Conservation (phyloP, 1,139 yeast species). For the Yamadazyma diddensiae region DNA sequence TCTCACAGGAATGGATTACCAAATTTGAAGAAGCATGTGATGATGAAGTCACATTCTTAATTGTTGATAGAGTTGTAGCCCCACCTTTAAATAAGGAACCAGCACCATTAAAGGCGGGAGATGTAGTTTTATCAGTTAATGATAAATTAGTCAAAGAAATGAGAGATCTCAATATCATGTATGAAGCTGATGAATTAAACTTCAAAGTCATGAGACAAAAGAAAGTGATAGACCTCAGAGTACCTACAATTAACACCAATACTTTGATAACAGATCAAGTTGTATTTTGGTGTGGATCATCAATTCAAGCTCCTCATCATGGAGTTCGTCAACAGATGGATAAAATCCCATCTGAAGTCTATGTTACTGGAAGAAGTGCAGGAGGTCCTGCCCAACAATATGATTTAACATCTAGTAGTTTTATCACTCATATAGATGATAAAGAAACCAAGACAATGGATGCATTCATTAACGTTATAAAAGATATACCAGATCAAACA, state of each 20-base stretch:
- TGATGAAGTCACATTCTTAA: slow-evolving; percentile 70
- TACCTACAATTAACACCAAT: slow-evolving; percentile 60
- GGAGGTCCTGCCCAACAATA: slow-evolving; percentile 89
- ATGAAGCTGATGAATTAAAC: slow-evolving; percentile 40
- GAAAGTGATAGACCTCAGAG: slow-evolving; percentile 49
- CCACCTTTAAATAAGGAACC: slow-evolving; percentile 27
- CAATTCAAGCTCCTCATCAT: slow-evolving; percentile 54
- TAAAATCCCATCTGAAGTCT: slow-evolving; percentile 77
- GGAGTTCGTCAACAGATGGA: slow-evolving; percentile 65
- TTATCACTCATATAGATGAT: slow-evolving; percentile 87
- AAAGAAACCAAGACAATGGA: slow-evolving; percentile 66
- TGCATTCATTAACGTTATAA: slow-evolving; percentile 61
- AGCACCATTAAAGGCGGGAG: slow-evolving; percentile 54
- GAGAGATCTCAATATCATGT: slow-evolving; percentile 62
- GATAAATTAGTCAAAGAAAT: slow-evolving; percentile 61
- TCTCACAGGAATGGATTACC: slow-evolving; percentile 77
- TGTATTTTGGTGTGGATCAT: slow-evolving; percentile 79
- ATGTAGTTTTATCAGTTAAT: slow-evolving; percentile 69
- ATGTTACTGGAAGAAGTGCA: slow-evolving; percentile 65
- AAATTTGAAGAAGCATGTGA: slow-evolving; percentile 56
- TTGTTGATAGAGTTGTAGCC: slow-evolving; percentile 68
- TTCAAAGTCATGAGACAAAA: slow-evolving; percentile 64
- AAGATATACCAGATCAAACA: slow-evolving; percentile 69
- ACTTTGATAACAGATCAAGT: slow-evolving; percentile 63
- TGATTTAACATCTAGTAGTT: slow-evolving; percentile 75